phyloP scores from a whole-genome alignment of 2,329 filamentous ascomycete species.

The Zymoseptoria brevis region DNA sequence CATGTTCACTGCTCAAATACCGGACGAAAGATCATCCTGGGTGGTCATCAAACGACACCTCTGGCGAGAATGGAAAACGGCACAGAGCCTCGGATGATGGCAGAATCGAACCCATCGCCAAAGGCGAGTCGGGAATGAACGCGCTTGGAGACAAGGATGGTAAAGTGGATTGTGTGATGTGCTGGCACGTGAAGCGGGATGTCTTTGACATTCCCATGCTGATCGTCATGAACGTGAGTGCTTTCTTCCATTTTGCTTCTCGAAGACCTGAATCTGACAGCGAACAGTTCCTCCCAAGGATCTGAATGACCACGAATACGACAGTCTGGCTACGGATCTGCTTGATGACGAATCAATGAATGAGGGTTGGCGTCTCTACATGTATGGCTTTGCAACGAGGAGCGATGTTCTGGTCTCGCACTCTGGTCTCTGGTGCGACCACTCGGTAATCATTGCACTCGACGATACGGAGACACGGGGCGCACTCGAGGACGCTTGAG shows the following conservation, averaged over 20 bases:
- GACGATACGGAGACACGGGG: background rate
- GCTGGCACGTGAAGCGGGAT: constrained; percentile 94
- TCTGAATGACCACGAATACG: background rate
- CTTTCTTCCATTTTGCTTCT: background rate
- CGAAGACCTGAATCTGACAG: background rate
- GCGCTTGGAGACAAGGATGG: constrained; percentile 73
- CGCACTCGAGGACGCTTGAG: background rate
- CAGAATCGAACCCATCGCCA: constrained; percentile 26
- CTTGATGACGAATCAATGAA: background rate
- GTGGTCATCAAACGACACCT: constrained; percentile 42
- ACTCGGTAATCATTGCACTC: background rate
- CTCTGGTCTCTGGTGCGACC: background rate
- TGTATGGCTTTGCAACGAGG: background rate
- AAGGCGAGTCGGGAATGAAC: constrained; percentile 70
- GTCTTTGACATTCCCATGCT: constrained; percentile 98
- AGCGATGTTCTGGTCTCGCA: background rate
- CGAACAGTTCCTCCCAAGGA: background rate
- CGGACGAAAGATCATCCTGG: constrained; percentile 57
- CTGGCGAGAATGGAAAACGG: constrained; percentile 29
- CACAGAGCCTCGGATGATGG: constrained; percentile 16
- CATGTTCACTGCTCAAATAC: constrained; percentile 84
- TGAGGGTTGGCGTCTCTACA: background rate
- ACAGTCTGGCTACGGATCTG: background rate
- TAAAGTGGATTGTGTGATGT: constrained; percentile 90
- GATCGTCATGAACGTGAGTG: constrained; percentile 93